Conservation (phyloP, 352 stramenopile genomes). For the Phytophthora agathidicida region DNA sequence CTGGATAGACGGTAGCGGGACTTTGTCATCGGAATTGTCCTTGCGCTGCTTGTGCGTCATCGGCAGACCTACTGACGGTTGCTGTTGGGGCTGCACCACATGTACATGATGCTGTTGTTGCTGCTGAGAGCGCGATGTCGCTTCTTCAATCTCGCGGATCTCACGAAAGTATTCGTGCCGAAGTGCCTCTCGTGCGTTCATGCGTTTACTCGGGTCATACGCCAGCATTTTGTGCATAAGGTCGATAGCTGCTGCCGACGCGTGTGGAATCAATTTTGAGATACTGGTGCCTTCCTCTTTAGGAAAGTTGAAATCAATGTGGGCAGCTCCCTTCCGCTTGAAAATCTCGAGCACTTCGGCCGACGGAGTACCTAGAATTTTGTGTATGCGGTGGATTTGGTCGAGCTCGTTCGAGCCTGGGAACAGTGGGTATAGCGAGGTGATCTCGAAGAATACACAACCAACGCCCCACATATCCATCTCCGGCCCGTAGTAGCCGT, state of each 20-base stretch:
- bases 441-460: slow-evolving; percentile 97
- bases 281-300: slow-evolving; percentile 86
- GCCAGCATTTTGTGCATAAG: slow-evolving; percentile 89
- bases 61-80: slow-evolving; percentile 25
- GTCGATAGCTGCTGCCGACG: slow-evolving; percentile 85
- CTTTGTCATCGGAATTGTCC: slow-evolving; percentile 51
- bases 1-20: slow-evolving; percentile 61
- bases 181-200: slow-evolving; percentile 90
- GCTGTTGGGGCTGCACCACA: slow-evolving; percentile 32
- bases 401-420: slow-evolving; percentile 95
- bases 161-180: slow-evolving; percentile 92
- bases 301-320: slow-evolving; percentile 94
- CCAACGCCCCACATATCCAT: slow-evolving; percentile 97
- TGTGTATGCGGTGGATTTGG: slow-evolving; percentile 96
- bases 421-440: slow-evolving; percentile 94
- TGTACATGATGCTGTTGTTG: slow-evolving; percentile 37
- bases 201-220: slow-evolving; percentile 90
- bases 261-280: slow-evolving; percentile 90
- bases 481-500: slow-evolving; percentile 95
- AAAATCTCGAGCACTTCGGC: slow-evolving; percentile 90
- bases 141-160: slow-evolving; percentile 82
- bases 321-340: slow-evolving; percentile 88
- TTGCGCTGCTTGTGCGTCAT: slow-evolving; percentile 51
- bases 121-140: slow-evolving; percentile 42
- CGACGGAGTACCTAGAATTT: slow-evolving; percentile 92